These are phyloP conservation scores for Candida hispaniensis DNA, from an alignment of 805 yeast genomes.

Conservation along the genomic window DNA sequence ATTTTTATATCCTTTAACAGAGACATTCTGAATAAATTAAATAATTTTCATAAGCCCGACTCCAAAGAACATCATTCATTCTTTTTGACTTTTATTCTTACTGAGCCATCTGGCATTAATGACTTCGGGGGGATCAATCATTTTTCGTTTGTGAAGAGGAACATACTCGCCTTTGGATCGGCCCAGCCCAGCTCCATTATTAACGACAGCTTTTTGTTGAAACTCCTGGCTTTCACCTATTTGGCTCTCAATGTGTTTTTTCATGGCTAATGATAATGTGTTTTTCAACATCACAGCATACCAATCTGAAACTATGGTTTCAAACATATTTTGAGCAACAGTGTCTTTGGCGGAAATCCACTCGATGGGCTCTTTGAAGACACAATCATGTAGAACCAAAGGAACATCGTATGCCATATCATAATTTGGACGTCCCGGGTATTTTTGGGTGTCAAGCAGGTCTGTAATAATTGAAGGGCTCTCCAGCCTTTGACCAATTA, in stretches of 20 bases:
- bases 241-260: conserved; percentile 17
- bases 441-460: conserved; percentile 45
- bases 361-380: conserved; percentile 50
- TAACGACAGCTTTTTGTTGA: conserved; percentile 31
- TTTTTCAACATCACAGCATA: conserved; percentile 9
- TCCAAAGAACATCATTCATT: too few relatives aligned
- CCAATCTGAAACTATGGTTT: conserved; percentile 9
- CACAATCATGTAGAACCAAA: conserved; percentile 75
- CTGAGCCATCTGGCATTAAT: conserved; percentile 59
- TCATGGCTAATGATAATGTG: conserved; percentile 12
- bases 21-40: too few relatives aligned
- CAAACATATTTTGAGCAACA: conserved; percentile 3
- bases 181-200: conserved; percentile 74
- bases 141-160: conserved; percentile 45
- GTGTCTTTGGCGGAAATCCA: conserved; percentile 36
- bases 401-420: conserved; percentile 90
- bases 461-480: conserved; percentile 43
- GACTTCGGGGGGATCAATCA: conserved; percentile 53
- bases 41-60: too few relatives aligned
- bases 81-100: too few relatives aligned
- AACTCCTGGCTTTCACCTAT: conserved; percentile 20
- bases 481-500: conserved; percentile 74
- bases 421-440: conserved; percentile 63
- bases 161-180: conserved; percentile 45
- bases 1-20: too few relatives aligned